Percentiles rank a stretch among this genome's conserved stretches.
phyloP scores from a whole-genome alignment of 108 stramenopile species.

The Nannochloropsis gaditana region DNA sequence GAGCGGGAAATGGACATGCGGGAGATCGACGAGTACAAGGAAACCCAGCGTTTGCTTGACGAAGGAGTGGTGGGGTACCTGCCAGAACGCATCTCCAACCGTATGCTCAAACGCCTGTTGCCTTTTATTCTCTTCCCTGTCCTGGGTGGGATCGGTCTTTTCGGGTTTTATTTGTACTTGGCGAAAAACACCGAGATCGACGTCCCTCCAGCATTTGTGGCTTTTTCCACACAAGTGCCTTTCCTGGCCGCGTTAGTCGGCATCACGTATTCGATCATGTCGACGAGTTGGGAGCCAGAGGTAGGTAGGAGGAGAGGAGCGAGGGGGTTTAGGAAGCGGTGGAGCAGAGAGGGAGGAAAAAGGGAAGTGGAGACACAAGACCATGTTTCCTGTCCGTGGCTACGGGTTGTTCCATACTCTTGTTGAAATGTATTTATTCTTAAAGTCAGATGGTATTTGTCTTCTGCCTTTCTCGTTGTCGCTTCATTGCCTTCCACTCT shows the following conservation, averaged over 20 bases:
- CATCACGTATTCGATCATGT: constrained; percentile 43
- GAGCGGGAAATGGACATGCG: constrained; percentile 19
- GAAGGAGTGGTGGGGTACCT: background rate
- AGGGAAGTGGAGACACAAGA: background rate
- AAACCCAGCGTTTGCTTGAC: constrained; percentile 17
- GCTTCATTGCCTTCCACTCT: background rate
- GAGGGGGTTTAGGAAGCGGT: background rate
- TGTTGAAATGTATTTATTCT: too few species aligned
- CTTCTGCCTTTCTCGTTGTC: background rate
- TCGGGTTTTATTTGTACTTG: constrained; percentile 28
- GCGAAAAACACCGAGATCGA: constrained; percentile 34
- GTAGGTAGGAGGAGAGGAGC: background rate
- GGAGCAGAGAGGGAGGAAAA: background rate
- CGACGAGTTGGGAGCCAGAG: constrained; percentile 44
- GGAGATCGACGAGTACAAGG: background rate
- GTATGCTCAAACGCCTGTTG: constrained; percentile 13
- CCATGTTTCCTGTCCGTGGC: background rate
- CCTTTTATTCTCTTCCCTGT: constrained; percentile 42
- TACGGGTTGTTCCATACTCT: too few species aligned
- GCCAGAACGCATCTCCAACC: background rate
- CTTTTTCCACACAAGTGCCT: constrained; percentile 40
- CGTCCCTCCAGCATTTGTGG: constrained; percentile 28
- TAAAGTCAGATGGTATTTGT: too few species aligned
- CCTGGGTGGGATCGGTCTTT: constrained; percentile 32
- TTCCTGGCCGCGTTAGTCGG: constrained; percentile 32